Percentiles rank a stretch among this genome's conserved stretches.
Evolutionary conservation across 1,284 basidiomycete genomes (phyloP).

Genomic region (Ustilago nuda): DNA sequence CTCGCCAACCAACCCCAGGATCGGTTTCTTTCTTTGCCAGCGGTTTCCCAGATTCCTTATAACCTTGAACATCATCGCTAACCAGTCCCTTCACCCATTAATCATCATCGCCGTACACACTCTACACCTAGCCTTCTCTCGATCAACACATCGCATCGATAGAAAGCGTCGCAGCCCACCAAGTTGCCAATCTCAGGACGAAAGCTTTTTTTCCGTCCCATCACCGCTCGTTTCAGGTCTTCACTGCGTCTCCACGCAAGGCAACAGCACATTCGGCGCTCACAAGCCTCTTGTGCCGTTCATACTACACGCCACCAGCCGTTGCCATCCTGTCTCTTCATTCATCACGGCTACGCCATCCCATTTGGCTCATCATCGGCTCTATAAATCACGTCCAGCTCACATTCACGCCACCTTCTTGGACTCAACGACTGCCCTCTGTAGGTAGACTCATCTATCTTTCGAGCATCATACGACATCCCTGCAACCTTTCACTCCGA

Average conservation of each 20-base stretch:
- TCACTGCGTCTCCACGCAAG: not conserved
- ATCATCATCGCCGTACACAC: not conserved
- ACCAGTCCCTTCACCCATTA: not conserved
- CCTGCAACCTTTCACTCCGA: not conserved
- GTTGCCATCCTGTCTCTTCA: not conserved
- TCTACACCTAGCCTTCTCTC: not conserved
- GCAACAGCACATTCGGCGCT: not conserved
- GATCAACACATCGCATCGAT: not conserved
- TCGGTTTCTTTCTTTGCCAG: conserved; percentile 2
- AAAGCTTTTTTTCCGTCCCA: not conserved
- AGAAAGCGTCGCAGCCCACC: not conserved
- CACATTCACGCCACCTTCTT: not conserved
- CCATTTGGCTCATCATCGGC: not conserved
- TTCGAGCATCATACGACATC: not conserved
- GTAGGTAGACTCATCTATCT: not conserved
- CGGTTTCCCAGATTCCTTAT: conserved; percentile 19
- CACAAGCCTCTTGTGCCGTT: not conserved
- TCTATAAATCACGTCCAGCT: not conserved
- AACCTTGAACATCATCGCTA: not conserved
- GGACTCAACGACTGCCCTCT: not conserved
- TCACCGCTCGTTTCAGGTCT: not conserved
- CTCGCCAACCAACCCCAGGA: not conserved
- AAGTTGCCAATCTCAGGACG: not conserved
- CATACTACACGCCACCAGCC: not conserved
- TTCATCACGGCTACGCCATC: not conserved